phyloP scores from a whole-genome alignment of 2,329 filamentous ascomycete genomes.

The Hortaea werneckii region DNA sequence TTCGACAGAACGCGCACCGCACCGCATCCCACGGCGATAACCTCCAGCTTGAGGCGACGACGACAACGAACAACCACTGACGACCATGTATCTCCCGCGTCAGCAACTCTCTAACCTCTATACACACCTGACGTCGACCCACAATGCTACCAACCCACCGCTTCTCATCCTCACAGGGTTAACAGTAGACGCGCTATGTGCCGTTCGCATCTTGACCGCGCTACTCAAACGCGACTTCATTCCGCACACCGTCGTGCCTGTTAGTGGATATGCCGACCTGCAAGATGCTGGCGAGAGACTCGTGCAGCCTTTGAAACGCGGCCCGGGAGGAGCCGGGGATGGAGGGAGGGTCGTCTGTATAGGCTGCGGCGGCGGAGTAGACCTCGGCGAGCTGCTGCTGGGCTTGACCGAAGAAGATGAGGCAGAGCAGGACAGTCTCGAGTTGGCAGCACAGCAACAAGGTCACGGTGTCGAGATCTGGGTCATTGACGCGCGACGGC shows the following conservation, averaged over 20 bases:
- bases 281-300: conserved; percentile 67
- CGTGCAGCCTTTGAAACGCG: conserved; percentile 76
- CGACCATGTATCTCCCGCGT: conserved; percentile 83
- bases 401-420: conserved; percentile 50
- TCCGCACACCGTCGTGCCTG: conserved; percentile 90
- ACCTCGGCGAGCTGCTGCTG: conserved; percentile 63
- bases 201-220: conserved; percentile 83
- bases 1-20: too few species aligned
- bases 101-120: conserved; percentile 84
- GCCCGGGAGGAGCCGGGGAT: conserved; percentile 69
- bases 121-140: conserved; percentile 67
- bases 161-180: conserved; percentile 87
- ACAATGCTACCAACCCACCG: conserved; percentile 74
- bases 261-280: conserved; percentile 85
- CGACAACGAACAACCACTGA: too few species aligned
- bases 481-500: conserved; percentile 82
- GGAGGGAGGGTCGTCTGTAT: conserved; percentile 87
- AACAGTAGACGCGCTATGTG: conserved; percentile 90
- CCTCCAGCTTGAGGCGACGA: too few species aligned
- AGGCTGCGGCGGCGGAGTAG: conserved; percentile 83
- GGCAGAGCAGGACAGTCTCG: conserved; percentile 30
- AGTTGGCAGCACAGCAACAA: conserved; percentile 23
- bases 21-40: too few species aligned
- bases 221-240: conserved; percentile 98
- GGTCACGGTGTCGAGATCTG: conserved; percentile 86